Base-by-base conservation (phyloP, 352 stramenopile species). In the Pythium plurisporium region DNA sequence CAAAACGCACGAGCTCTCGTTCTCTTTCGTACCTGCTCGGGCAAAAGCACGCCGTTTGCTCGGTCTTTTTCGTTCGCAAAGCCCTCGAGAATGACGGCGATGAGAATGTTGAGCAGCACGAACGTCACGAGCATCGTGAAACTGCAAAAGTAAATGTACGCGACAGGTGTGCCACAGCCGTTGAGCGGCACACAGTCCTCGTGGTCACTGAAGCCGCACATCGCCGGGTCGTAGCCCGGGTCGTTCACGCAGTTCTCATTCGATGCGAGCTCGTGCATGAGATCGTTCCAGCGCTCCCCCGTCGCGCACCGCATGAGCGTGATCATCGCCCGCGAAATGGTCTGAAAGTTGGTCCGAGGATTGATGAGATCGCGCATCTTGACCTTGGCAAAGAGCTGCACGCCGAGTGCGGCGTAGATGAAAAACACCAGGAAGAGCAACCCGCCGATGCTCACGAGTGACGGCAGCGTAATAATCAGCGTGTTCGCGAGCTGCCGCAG, bases 101-200 rank as follows among this genome's bases (percentile, higher is more conserved):
- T 94, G 69, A 97, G 95, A 50, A 97, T 86, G 51, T 97, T 97
- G 27, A 97, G 64, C 27, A 97, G 67, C 25, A 97, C 77, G 48
- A 91, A 96, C 5, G 77, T 85, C 26, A 97, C 82, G 11, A 96
- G 72, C 37, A 97, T 59, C 17, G 83, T 96, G 64, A 97, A 81
- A 19, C 76, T 94, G 65, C 95, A 97, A 43, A 88, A 73, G 64
- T 93, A 94, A 30, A 83, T 48, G 43, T 84, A 87, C 4, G 83
- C 76, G 20, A 85, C 80, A 20, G 73, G 59, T 0, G 67, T 79
- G 0, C 82, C 82, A 55, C 89, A 97, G 12, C 87, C 89, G 45
- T 75, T 79, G 4, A 94, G 56, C 17, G 74, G 59, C 1, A 70
- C 55, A n/a, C 84, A 94, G 17, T 63, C 71, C 2, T 57, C 33